Percentiles rank a stretch among this genome's conserved stretches.
Evolutionary conservation across 345 rosid species (phyloP).

Genomic region (Lepidium aucheri): DNA sequence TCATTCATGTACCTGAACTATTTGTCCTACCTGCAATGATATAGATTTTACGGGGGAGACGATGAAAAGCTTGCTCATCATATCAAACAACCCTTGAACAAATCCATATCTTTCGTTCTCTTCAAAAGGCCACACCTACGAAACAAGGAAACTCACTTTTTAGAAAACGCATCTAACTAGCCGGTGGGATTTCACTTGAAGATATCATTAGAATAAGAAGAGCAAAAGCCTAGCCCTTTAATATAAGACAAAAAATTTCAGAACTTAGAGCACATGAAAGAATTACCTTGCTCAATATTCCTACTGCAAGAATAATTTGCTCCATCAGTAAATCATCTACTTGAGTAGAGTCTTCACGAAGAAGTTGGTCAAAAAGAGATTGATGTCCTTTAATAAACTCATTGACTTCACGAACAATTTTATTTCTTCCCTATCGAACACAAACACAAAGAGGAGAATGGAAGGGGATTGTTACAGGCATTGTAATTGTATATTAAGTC

Average conservation of each 20-base stretch:
- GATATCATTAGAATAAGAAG: not conserved
- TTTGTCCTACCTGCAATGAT: too few relatives aligned
- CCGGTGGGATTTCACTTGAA: not conserved
- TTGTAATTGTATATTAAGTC: too few relatives aligned
- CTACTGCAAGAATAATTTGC: constrained; percentile 86
- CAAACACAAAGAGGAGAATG: too few relatives aligned
- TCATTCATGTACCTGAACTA: too few relatives aligned
- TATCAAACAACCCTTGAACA: constrained; percentile 79
- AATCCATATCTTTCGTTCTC: constrained; percentile 73
- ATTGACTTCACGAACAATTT: constrained; percentile 75
- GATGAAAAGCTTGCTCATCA: constrained; percentile 67
- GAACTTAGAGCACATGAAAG: not conserved
- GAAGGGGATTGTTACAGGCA: too few relatives aligned
- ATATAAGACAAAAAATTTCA: not conserved
- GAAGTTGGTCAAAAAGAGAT: constrained; percentile 73
- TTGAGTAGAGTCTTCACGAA: constrained; percentile 55
- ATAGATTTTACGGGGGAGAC: constrained; percentile 27
- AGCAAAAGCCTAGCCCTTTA: not conserved
- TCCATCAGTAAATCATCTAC: constrained; percentile 75
- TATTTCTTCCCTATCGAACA: constrained; percentile 92
- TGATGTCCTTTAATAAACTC: constrained; percentile 78
- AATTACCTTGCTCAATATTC: constrained; percentile 76
- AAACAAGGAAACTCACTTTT: constrained; percentile 6
- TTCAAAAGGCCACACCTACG: constrained; percentile 94
- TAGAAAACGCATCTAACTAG: not conserved